These are phyloP conservation scores for Psilocybe tampanensis DNA, from an alignment of 768 basidiomycete genomes.

Conservation along the genomic window DNA sequence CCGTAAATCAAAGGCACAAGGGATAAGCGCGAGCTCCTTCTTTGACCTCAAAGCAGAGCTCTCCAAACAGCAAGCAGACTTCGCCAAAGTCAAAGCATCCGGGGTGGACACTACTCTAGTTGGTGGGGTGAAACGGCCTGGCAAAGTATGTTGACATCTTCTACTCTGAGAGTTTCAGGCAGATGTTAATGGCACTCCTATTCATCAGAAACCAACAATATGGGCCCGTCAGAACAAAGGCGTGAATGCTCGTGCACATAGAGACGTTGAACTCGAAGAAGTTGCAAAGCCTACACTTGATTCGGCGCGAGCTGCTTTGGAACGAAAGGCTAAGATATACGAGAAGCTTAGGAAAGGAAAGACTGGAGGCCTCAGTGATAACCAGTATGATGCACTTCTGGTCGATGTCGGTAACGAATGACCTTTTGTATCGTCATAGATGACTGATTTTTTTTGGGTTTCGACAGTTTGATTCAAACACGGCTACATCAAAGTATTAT, in stretches of 20 bases:
- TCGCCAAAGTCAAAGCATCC: conserved; percentile 58
- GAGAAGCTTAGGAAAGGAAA: conserved; percentile 79
- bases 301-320: conserved; percentile 67
- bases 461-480: conserved; percentile 55
- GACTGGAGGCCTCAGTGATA: conserved; percentile 74
- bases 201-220: conserved; percentile 68
- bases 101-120: conserved; percentile 56
- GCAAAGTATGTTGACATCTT: conserved; percentile 53
- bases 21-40: conserved; percentile 74
- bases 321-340: conserved; percentile 81
- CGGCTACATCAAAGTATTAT: conserved; percentile 42
- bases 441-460: background rate
- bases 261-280: conserved; percentile 73
- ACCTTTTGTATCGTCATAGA: background rate
- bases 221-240: conserved; percentile 83
- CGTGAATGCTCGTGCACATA: conserved; percentile 59
- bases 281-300: conserved; percentile 73
- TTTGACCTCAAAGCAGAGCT: conserved; percentile 83
- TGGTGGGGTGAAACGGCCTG: conserved; percentile 65
- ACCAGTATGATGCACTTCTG: conserved; percentile 69
- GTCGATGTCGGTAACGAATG: conserved; percentile 67
- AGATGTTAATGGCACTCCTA: background rate
- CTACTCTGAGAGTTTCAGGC: background rate
- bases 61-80: conserved; percentile 60
- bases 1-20: conserved; percentile 67